Evolutionary conservation across 352 stramenopile species (phyloP).

Genomic region (Globisporangium middletonii): DNA sequence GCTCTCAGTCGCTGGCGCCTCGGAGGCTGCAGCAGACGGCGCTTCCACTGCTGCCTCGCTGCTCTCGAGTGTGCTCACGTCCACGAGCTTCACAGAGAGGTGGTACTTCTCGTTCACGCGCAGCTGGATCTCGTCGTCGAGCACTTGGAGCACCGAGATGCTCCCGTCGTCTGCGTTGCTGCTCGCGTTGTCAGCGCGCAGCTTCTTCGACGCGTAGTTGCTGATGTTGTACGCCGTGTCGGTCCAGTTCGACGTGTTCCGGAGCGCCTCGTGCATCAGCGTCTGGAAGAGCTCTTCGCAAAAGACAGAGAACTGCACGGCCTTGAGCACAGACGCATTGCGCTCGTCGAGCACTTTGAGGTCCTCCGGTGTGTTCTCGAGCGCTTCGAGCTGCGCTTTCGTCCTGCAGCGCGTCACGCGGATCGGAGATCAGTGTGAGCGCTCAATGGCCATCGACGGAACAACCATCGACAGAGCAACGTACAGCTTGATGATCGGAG

Average conservation of each 20-base stretch:
- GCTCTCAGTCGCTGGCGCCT: background rate
- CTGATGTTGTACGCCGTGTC: slow-evolving; percentile 60
- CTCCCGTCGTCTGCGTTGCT: slow-evolving; percentile 24
- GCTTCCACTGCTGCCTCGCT: background rate
- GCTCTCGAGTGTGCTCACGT: slow-evolving; percentile 37
- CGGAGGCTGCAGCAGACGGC: background rate
- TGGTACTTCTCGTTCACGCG: slow-evolving; percentile 73
- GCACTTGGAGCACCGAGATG: slow-evolving; percentile 67
- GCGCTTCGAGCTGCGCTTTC: slow-evolving; percentile 42
- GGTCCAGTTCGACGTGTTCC: slow-evolving; percentile 58
- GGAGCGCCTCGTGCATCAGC: slow-evolving; percentile 76
- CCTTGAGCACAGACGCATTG: slow-evolving; percentile 66
- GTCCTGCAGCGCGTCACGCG: slow-evolving; percentile 24
- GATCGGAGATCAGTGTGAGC: background rate
- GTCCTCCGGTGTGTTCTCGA: slow-evolving; percentile 62
- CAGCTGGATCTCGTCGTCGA: slow-evolving; percentile 79
- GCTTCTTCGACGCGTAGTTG: slow-evolving; percentile 50
- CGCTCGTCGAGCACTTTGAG: slow-evolving; percentile 52
- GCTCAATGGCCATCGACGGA: background rate
- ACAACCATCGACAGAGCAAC: background rate
- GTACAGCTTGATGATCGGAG: slow-evolving; percentile 39
- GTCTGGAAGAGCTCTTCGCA: slow-evolving; percentile 84
- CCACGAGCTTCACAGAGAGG: slow-evolving; percentile 64
- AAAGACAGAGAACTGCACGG: slow-evolving; percentile 84
- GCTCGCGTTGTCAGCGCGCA: slow-evolving; percentile 24